A percentile compares a stretch with the other conserved stretches of the same genome.
Conservation (phyloP, 208 protist species). For the Acanthamoeba rhysodes region DNA sequence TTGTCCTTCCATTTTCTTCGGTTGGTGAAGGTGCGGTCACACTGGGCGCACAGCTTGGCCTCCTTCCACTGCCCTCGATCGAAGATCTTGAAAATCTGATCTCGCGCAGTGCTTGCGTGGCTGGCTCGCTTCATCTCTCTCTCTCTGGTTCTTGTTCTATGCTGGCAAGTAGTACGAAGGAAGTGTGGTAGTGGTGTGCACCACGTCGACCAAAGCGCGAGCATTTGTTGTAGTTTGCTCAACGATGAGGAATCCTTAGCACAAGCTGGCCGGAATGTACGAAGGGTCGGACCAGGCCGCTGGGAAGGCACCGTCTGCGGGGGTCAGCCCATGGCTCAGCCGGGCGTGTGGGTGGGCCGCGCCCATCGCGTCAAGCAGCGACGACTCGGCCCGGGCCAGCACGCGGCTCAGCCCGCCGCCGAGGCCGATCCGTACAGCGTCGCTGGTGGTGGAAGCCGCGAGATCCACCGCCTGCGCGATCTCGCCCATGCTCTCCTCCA, state of each 20-base stretch:
- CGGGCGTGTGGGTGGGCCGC: not conserved
- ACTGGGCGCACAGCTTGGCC: not conserved
- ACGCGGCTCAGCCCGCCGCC: not conserved
- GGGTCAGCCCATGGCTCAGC: not conserved
- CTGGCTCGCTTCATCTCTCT: too few species aligned
- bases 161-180: too few species aligned
- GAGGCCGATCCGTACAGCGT: not conserved
- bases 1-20: not conserved
- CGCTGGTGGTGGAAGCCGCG: not conserved
- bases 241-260: too few species aligned
- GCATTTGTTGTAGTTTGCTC: too few species aligned
- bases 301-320: not conserved
- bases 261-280: not conserved
- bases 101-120: too few species aligned
- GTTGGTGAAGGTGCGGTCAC: constrained; percentile 34
- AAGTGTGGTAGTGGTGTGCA: too few species aligned
- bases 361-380: not conserved
- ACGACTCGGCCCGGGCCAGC: not conserved
- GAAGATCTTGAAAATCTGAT: not conserved
- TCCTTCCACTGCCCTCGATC: constrained; percentile 40
- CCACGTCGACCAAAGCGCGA: too few species aligned
- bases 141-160: too few species aligned
- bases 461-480: not conserved
- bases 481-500: not conserved
- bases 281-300: not conserved